Percentiles rank a stretch among this genome's conserved stretches.
These are phyloP conservation scores for Chiua virens DNA, from an alignment of 768 basidiomycete genomes.

Conservation along the genomic window DNA sequence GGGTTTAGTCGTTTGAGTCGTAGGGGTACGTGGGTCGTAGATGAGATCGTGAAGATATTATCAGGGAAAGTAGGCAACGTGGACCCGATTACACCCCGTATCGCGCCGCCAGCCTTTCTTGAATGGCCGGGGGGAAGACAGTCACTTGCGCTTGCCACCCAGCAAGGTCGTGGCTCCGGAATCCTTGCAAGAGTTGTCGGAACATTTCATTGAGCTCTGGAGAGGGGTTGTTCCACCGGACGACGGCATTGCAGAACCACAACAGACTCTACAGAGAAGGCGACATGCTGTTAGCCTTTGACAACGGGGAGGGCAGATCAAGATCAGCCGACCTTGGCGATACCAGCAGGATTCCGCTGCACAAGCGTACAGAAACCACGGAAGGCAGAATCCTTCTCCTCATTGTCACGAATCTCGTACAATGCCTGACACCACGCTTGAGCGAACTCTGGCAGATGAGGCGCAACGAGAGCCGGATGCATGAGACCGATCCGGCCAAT, in stretches of 20 bases:
- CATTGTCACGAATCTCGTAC: conserved; percentile 98
- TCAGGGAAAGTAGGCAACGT: not conserved
- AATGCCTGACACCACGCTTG: conserved; percentile 96
- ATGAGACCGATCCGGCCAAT: conserved; percentile 95
- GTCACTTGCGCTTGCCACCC: conserved; percentile 85
- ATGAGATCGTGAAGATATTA: conserved; percentile 16
- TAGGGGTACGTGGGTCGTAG: conserved; percentile 14
- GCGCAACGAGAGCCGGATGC: conserved; percentile 86
- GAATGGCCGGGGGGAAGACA: conserved; percentile 84
- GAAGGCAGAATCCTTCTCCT: conserved; percentile 99
- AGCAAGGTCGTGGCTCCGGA: conserved; percentile 83
- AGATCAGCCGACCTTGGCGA: conserved; percentile 69
- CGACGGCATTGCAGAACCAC: conserved; percentile 98
- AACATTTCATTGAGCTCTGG: conserved; percentile 93
- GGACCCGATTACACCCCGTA: conserved; percentile 72
- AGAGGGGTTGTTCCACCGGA: conserved; percentile 92
- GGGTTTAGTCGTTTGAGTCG: conserved; percentile 6
- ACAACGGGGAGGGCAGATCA: not conserved
- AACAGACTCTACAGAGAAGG: conserved; percentile 66
- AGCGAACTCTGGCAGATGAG: conserved; percentile 86
- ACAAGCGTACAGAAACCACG: conserved; percentile 95
- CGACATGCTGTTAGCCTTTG: conserved; percentile 2
- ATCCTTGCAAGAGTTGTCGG: conserved; percentile 81
- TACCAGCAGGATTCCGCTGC: conserved; percentile 90
- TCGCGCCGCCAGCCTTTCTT: conserved; percentile 80